phyloP scores from a whole-genome alignment of 2,329 filamentous ascomycete species.

The Xylaria sp. region DNA sequence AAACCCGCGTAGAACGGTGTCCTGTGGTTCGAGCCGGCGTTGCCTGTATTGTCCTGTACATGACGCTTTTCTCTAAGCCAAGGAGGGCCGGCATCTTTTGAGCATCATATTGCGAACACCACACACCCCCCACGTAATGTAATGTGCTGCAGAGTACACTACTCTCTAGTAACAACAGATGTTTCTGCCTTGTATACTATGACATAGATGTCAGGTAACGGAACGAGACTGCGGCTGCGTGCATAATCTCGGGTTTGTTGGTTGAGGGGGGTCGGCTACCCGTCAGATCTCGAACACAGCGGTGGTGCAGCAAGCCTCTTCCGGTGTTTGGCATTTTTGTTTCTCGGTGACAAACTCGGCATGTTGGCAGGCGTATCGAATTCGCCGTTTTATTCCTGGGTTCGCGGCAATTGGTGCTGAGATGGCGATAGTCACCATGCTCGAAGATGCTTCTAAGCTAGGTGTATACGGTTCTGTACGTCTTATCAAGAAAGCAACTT shows the following conservation, averaged over 20 bases:
- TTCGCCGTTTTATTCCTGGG: neutral
- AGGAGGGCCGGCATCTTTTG: neutral
- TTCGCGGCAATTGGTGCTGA: neutral
- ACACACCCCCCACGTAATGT: neutral
- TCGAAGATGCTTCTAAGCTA: neutral
- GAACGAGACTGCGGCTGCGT: slow-evolving; percentile 15
- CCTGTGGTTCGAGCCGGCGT: neutral
- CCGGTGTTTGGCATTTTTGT: neutral
- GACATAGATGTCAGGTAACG: neutral
- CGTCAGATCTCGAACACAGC: slow-evolving; percentile 13
- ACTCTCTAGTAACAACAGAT: neutral
- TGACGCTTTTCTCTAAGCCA: neutral
- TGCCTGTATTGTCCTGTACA: neutral
- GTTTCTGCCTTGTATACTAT: neutral
- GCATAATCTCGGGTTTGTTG: slow-evolving; percentile 21
- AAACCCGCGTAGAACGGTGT: slow-evolving; percentile 15
- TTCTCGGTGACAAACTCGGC: slow-evolving; percentile 2
- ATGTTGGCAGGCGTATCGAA: neutral
- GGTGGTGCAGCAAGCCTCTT: neutral
- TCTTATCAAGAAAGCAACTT: neutral
- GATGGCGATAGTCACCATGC: neutral
- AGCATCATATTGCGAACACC: neutral
- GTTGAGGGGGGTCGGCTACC: slow-evolving; percentile 14
- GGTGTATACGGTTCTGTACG: neutral
- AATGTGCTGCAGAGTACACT: neutral